phyloP scores from a whole-genome alignment of 1,284 basidiomycete genomes.

The Coriolopsis trogii region DNA sequence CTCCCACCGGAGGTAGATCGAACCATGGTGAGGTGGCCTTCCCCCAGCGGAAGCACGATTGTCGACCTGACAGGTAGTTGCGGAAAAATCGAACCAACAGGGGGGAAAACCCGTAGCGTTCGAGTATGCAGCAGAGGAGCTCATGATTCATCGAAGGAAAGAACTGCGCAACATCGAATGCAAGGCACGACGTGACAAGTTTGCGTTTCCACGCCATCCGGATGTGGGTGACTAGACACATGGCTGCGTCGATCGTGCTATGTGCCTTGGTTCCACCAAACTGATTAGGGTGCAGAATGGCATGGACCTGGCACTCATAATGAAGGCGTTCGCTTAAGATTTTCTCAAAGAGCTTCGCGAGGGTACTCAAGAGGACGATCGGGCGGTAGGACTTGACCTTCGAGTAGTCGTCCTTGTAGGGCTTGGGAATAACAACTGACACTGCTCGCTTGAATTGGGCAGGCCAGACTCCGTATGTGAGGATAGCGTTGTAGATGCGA shows the following conservation, averaged over 20 bases:
- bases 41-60: constrained; percentile 9
- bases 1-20: neutral
- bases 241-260: constrained; percentile 7
- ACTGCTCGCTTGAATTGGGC: constrained; percentile 6
- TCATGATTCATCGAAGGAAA: constrained; percentile 14
- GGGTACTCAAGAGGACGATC: constrained; percentile 9
- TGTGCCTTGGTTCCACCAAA: constrained; percentile 12
- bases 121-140: neutral
- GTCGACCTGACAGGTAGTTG: neutral
- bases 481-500: constrained; percentile 6
- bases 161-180: constrained; percentile 14
- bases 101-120: neutral
- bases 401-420: constrained; percentile 13
- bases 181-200: constrained; percentile 6
- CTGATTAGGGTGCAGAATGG: constrained; percentile 9
- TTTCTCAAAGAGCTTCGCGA: constrained; percentile 10
- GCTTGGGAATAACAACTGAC: constrained; percentile 20
- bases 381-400: constrained; percentile 9
- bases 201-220: constrained; percentile 2
- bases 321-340: constrained; percentile 4
- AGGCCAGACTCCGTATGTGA: constrained; percentile 1
- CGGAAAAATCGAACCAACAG: constrained; percentile 1
- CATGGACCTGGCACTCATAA: constrained; percentile 1
- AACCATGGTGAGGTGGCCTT: neutral
- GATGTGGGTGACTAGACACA: constrained; percentile 2